Conservation (phyloP, 257 asterid genomes). For the Solanum okadae region DNA sequence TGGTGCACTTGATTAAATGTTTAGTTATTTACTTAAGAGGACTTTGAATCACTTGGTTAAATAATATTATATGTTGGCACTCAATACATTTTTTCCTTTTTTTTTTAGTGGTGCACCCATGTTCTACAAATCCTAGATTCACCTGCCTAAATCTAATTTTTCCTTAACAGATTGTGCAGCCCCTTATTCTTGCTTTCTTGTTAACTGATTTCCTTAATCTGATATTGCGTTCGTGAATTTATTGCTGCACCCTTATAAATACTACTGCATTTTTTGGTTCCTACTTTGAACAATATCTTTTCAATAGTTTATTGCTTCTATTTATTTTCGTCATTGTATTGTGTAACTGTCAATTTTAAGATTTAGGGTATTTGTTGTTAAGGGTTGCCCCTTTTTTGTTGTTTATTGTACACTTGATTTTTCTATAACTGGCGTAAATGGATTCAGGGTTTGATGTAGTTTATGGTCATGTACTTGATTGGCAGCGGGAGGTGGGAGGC, state of each 20-base stretch:
- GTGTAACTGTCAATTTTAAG: neutral
- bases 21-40: neutral
- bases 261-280: neutral
- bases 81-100: neutral
- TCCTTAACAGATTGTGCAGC: neutral
- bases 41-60: neutral
- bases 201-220: neutral
- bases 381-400: neutral
- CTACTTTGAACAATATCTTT: neutral
- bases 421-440: neutral
- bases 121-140: neutral
- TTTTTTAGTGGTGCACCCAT: neutral
- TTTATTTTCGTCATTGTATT: neutral
- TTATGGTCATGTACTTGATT: neutral
- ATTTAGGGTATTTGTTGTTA: neutral
- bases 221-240: neutral
- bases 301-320: neutral
- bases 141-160: neutral
- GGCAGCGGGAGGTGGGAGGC: too few species aligned
- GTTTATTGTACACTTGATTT: neutral
- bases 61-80: neutral
- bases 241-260: neutral
- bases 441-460: neutral
- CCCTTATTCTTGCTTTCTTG: neutral
- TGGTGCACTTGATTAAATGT: neutral